phyloP scores from a whole-genome alignment of 768 basidiomycete genomes.

The Amanita polypyramis region DNA sequence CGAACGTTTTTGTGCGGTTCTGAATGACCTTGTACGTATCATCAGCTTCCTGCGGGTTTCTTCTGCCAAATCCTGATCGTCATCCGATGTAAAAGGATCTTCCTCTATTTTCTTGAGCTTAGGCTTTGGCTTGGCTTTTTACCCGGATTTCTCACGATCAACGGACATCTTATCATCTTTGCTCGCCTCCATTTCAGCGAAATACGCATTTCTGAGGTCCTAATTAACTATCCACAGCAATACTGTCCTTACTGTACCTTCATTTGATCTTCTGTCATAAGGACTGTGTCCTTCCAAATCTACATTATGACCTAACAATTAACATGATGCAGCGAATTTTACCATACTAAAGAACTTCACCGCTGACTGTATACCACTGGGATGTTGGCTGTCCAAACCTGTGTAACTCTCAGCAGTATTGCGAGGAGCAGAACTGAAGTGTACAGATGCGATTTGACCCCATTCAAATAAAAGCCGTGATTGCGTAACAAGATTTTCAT shows the following conservation, averaged over 20 bases:
- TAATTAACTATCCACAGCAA: slow-evolving; percentile 14
- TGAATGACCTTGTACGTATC: slow-evolving; percentile 9
- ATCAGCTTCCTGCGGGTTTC: slow-evolving; percentile 8
- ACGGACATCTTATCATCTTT: slow-evolving; percentile 7
- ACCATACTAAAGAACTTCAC: slow-evolving; percentile 24
- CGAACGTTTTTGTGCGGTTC: slow-evolving; percentile 7
- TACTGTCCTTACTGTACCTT: slow-evolving; percentile 35
- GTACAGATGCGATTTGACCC: slow-evolving; percentile 67
- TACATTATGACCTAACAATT: slow-evolving; percentile 15
- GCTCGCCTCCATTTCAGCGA: slow-evolving; percentile 21
- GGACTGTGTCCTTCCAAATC: slow-evolving; percentile 58
- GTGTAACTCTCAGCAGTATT: slow-evolving; percentile 1
- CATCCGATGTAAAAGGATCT: slow-evolving; percentile 53
- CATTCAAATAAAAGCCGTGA: slow-evolving; percentile 54
- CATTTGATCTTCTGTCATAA: slow-evolving; percentile 50
- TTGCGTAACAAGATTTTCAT: slow-evolving; percentile 58
- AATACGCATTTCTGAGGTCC: slow-evolving; percentile 57
- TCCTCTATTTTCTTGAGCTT: slow-evolving; percentile 37
- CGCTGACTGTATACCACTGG: slow-evolving; percentile 63
- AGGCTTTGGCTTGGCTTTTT: slow-evolving; percentile 24
- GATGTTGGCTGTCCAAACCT: slow-evolving; percentile 71
- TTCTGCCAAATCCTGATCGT: slow-evolving; percentile 18
- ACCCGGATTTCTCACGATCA: slow-evolving; percentile 6
- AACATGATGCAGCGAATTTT: slow-evolving; percentile 3
- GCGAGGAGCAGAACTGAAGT: slow-evolving; percentile 20